phyloP scores from a whole-genome alignment of 1,284 basidiomycete species.

The Ceratobasidium sp. region DNA sequence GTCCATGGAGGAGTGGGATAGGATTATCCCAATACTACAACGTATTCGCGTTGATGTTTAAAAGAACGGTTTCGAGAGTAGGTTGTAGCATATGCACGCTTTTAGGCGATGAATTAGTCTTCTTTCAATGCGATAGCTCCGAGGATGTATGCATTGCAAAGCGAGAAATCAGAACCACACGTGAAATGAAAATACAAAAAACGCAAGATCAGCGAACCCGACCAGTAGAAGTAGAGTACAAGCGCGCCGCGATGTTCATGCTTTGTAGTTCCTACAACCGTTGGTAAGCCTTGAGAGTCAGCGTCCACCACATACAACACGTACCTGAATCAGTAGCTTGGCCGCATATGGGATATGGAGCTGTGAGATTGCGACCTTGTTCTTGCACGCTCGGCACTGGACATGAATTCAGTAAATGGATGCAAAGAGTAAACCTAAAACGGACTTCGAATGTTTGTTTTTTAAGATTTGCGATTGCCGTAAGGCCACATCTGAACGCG shows the following conservation, averaged over 20 bases:
- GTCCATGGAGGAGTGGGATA: conserved; percentile 94
- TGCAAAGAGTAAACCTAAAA: background rate
- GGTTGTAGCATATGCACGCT: conserved; percentile 2
- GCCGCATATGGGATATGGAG: conserved; percentile 92
- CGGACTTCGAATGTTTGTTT: conserved; percentile 83
- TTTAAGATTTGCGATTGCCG: conserved; percentile 94
- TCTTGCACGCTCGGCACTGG: conserved; percentile 87
- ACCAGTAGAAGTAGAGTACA: conserved; percentile 84
- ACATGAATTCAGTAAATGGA: background rate
- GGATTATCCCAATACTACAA: conserved; percentile 86
- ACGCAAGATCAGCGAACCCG: conserved; percentile 53
- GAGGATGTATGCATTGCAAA: conserved; percentile 9
- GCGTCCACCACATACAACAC: conserved; percentile 45
- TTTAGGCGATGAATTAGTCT: background rate
- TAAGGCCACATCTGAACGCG: conserved; percentile 81
- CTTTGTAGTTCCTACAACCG: conserved; percentile 80
- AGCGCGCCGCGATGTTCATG: conserved; percentile 88
- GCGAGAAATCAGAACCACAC: conserved; percentile 19
- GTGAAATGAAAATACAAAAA: background rate
- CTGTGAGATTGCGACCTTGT: conserved; percentile 93
- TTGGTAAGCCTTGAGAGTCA: conserved; percentile 6
- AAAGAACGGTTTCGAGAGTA: background rate
- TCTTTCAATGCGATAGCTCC: background rate
- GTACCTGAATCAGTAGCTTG: conserved; percentile 89
- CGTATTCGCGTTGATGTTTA: conserved; percentile 87